Evolutionary conservation across 2,329 filamentous ascomycete species (phyloP).

Genomic region (Trichoderma koningii): DNA sequence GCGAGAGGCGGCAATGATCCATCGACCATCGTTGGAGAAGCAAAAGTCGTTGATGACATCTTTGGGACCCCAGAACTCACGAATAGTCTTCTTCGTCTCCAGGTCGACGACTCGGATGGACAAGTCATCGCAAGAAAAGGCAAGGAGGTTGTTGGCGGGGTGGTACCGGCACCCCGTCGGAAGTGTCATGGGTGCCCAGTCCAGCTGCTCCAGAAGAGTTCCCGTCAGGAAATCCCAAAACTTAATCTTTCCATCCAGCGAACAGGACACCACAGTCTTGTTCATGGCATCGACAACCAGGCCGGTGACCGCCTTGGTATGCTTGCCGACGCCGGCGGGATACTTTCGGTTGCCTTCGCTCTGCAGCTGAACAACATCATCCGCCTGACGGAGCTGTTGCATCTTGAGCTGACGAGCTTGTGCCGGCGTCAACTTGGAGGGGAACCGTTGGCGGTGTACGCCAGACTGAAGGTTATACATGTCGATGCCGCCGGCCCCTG

Average conservation of each 20-base stretch:
- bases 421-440: conserved; percentile 72
- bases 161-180: conserved; percentile 81
- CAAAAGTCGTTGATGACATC: conserved; percentile 76
- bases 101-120: conserved; percentile 88
- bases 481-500: conserved; percentile 78
- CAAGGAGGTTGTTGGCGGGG: conserved; percentile 78
- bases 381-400: conserved; percentile 60
- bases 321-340: conserved; percentile 64
- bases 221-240: conserved; percentile 97
- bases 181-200: conserved; percentile 74
- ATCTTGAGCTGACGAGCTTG: conserved; percentile 76
- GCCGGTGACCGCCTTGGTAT: conserved; percentile 81
- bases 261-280: conserved; percentile 80
- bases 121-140: conserved; percentile 84
- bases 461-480: conserved; percentile 98
- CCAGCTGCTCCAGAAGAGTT: conserved; percentile 74
- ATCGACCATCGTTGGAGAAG: conserved; percentile 91
- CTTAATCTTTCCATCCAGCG: conserved; percentile 88
- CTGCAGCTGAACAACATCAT: conserved; percentile 59
- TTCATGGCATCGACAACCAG: conserved; percentile 89
- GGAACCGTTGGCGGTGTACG: conserved; percentile 82
- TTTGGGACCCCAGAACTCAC: conserved; percentile 85
- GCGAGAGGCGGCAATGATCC: conserved; percentile 86
- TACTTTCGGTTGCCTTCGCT: conserved; percentile 48
- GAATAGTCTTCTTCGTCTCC: conserved; percentile 84